A percentile compares a stretch with the other conserved stretches of the same genome.
These are phyloP conservation scores for Camptophora hylomeconis DNA, from an alignment of 2,329 filamentous ascomycete genomes.

Conservation along the genomic window DNA sequence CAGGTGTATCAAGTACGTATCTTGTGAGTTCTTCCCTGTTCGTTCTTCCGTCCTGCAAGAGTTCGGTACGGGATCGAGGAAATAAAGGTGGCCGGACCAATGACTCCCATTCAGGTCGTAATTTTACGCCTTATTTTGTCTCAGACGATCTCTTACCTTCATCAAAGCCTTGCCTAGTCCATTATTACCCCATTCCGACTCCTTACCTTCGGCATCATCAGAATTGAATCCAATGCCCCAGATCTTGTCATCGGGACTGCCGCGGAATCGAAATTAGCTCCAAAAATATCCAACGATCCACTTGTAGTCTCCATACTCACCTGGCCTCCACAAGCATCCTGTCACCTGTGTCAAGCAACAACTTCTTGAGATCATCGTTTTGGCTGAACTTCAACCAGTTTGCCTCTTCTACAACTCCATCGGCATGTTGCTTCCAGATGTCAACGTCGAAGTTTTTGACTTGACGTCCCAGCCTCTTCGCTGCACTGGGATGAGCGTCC, in stretches of 20 bases:
- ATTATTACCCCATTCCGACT: slow-evolving; percentile 23
- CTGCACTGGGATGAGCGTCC: slow-evolving; percentile 10
- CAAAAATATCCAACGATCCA: too few relatives aligned
- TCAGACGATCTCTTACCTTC: slow-evolving; percentile 19
- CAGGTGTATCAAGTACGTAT: too few relatives aligned
- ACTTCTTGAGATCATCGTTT: slow-evolving; percentile 17
- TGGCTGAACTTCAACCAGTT: slow-evolving; percentile 24
- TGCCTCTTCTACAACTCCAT: slow-evolving; percentile 21
- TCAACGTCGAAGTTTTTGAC: slow-evolving; percentile 21
- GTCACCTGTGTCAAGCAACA: slow-evolving; percentile 21
- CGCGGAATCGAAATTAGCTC: too few relatives aligned
- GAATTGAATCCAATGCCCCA: slow-evolving; percentile 24
- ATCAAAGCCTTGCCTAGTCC: slow-evolving; percentile 22
- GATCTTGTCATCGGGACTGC: slow-evolving; percentile 24
- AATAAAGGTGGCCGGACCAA: too few relatives aligned
- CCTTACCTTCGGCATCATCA: slow-evolving; percentile 19
- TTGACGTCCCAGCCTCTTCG: slow-evolving; percentile 20
- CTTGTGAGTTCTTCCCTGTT: too few relatives aligned
- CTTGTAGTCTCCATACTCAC: too few relatives aligned
- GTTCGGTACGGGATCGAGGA: too few relatives aligned
- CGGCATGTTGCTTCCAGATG: slow-evolving; percentile 19
- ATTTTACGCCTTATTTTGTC: neutral
- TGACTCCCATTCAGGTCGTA: neutral
- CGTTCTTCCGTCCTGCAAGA: too few relatives aligned
- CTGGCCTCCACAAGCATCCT: slow-evolving; percentile 22